phyloP scores from a whole-genome alignment of 768 basidiomycete genomes.

The Lactifluus echinatus region DNA sequence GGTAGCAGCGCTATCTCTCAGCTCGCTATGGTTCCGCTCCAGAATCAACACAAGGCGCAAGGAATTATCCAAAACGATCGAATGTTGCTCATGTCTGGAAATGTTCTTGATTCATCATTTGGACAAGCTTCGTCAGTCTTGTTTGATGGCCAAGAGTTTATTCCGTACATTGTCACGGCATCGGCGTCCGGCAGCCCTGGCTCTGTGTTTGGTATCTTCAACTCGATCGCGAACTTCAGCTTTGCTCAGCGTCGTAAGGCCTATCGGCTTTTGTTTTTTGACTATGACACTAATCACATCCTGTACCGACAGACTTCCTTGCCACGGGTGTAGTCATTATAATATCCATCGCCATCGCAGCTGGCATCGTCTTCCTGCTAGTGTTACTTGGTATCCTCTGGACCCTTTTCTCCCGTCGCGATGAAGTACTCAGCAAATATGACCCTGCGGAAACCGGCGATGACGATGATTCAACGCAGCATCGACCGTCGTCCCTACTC shows the following conservation, averaged over 20 bases:
- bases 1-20: constrained; percentile 64
- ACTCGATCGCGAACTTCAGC: constrained; percentile 68
- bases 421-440: constrained; percentile 58
- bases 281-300: constrained; percentile 14
- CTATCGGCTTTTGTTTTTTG: constrained; percentile 3
- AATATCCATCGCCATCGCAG: constrained; percentile 94
- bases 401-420: constrained; percentile 78
- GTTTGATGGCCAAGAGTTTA: constrained; percentile 75
- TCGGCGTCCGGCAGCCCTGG: constrained; percentile 61
- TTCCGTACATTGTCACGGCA: constrained; percentile 73
- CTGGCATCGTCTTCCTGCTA: constrained; percentile 85
- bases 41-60: constrained; percentile 61
- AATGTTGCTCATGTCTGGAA: constrained; percentile 83
- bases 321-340: constrained; percentile 91
- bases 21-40: constrained; percentile 84
- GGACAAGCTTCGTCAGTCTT: constrained; percentile 80
- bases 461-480: constrained; percentile 59
- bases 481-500: constrained; percentile 79
- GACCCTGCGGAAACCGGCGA: constrained; percentile 62
- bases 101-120: constrained; percentile 54
- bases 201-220: constrained; percentile 69
- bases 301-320: constrained; percentile 55
- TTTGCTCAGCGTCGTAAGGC: constrained; percentile 62
- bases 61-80: constrained; percentile 74
- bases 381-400: constrained; percentile 80